Conservation (phyloP, 768 basidiomycete genomes). For the Phylloporus scabripes region DNA sequence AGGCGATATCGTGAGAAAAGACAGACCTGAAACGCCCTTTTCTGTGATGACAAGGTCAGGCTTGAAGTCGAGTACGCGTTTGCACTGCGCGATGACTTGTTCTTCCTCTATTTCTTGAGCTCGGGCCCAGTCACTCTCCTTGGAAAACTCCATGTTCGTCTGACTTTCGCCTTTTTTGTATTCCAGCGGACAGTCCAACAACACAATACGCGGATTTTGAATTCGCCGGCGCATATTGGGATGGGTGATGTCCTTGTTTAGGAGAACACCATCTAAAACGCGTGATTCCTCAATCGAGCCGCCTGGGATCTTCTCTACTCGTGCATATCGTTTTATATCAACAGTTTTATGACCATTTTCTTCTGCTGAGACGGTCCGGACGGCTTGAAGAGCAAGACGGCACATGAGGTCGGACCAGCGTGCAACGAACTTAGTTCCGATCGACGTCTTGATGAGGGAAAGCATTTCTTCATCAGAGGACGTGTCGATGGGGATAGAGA, state of each 20-base stretch:
- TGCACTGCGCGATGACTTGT: constrained; percentile 84
- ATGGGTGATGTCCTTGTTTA: constrained; percentile 99
- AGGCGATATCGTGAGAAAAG: neutral
- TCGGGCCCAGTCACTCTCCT: constrained; percentile 88
- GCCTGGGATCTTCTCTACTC: constrained; percentile 96
- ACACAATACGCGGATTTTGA: constrained; percentile 78
- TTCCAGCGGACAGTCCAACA: constrained; percentile 93
- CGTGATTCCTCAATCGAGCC: constrained; percentile 92
- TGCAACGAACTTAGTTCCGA: constrained; percentile 96
- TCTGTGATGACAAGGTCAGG: constrained; percentile 95
- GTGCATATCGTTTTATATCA: constrained; percentile 96
- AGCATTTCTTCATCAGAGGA: constrained; percentile 88
- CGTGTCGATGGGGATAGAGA: constrained; percentile 88
- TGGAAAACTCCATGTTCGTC: constrained; percentile 97
- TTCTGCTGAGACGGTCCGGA: constrained; percentile 80
- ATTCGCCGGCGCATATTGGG: constrained; percentile 94
- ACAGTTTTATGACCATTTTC: constrained; percentile 78
- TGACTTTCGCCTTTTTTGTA: constrained; percentile 99
- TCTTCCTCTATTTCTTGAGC: constrained; percentile 96
- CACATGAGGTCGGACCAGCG: constrained; percentile 99
- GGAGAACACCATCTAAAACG: constrained; percentile 87
- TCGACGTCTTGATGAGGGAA: constrained; percentile 93
- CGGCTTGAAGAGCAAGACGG: constrained; percentile 85
- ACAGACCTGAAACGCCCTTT: constrained; percentile 91
- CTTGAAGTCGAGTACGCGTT: constrained; percentile 85